Percentiles rank a stretch among this genome's conserved stretches.
phyloP scores from a whole-genome alignment of 495 filamentous ascomycete species.

The Penicillium angulare region DNA sequence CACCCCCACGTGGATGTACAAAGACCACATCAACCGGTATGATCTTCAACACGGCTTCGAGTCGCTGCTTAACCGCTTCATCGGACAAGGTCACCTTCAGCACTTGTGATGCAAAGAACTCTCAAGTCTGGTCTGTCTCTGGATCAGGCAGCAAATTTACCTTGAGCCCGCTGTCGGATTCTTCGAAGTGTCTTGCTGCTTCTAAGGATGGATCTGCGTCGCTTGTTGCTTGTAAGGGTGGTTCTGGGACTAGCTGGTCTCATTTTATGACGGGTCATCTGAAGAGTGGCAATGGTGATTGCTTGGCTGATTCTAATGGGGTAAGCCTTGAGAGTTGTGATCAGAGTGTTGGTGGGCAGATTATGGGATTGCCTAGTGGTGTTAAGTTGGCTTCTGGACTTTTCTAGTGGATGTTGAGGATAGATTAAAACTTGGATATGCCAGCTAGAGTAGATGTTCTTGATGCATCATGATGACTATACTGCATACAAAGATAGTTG shows the following conservation, averaged over 20 bases:
- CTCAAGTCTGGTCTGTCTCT: constrained; percentile 30
- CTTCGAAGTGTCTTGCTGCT: constrained; percentile 20
- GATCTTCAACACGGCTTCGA: constrained; percentile 32
- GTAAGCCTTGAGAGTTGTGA: constrained; percentile 13
- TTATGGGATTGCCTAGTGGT: constrained; percentile 34
- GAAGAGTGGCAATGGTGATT: constrained; percentile 17
- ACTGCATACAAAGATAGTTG: too few relatives aligned
- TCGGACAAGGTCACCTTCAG: constrained; percentile 15
- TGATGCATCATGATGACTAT: too few relatives aligned
- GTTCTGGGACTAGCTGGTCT: constrained; percentile 19
- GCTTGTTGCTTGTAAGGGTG: constrained; percentile 14
- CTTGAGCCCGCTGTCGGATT: constrained; percentile 24
- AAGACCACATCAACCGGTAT: constrained; percentile 29
- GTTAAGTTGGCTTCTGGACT: constrained; percentile 13
- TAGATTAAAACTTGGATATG: background rate
- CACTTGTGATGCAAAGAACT: constrained; percentile 20
- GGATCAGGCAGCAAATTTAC: constrained; percentile 14
- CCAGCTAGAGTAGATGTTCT: too few relatives aligned
- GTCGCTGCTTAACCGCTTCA: constrained; percentile 29
- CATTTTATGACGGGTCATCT: constrained; percentile 29
- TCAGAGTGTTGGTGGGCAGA: constrained; percentile 21
- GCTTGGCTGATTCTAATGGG: constrained; percentile 22
- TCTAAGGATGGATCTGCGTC: background rate
- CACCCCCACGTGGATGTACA: constrained; percentile 10
- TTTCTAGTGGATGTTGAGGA: background rate